Evolutionary conservation across 148 eudicot species (phyloP), one percentile per base, ranked within the genome.

Genomic region (Amaranthus palmeri): DNA sequence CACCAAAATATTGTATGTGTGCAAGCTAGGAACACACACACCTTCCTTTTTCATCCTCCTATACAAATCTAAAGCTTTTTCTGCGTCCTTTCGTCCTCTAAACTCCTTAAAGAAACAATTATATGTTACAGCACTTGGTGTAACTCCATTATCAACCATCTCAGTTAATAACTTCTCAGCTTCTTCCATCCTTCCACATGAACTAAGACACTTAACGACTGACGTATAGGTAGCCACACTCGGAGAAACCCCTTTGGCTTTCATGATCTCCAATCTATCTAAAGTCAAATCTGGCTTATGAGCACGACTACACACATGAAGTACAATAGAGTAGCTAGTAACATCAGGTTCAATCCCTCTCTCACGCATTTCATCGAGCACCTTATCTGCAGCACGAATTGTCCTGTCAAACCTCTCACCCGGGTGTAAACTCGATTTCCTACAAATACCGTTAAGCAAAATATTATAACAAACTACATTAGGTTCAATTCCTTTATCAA

Each of bases 81-180:
- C 90, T 15, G 80, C 86, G 77, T 95, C 92, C 62, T 83, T 91
- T 82, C 97, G 84, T 45, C 97, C 97, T 53, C 85, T 83, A 68
- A 86, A 91, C 72, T 93, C 97, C 82, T 91, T 91, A 63, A 95
- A 91, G 80, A 95, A 95, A 77, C 98, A 95, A 67, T 95, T 95
- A 64, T 85, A 95, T 12, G 98, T 95, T 14, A 70, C 88, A 69
- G 96, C 84, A 3, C 86, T 78, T 3, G 96, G 97, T 8, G 83
- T 83, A 55, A 95, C 90, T n/a, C 97, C 98, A 51, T 77, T 73
- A 10, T 25, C 4, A 54, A 82, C 85, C 98, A 95, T 93, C 84
- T 89, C 93, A 71, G 80, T 73, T 5, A 95, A 77, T 79, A 95
- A 64, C 57, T 25, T 67, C 76, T 86, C 91, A 0, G 96, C 98